These are phyloP conservation scores for Chara braunii DNA, from an alignment of 139 green algal species.

Conservation along the genomic window DNA sequence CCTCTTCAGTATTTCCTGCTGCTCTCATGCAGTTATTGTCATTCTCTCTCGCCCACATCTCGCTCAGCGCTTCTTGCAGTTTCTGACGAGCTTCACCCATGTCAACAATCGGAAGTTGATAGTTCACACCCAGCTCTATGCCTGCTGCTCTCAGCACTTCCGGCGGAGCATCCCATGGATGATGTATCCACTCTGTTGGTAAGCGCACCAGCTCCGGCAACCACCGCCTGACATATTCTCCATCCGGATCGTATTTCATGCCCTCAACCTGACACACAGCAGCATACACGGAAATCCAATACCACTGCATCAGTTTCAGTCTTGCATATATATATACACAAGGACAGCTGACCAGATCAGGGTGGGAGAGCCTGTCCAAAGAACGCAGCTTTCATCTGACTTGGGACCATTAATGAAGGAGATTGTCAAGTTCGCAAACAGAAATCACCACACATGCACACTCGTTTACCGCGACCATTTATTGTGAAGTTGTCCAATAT, in stretches of 20 bases:
- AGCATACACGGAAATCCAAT: neutral
- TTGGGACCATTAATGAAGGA: no score
- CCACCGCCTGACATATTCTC: conserved; percentile 81
- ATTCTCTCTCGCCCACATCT: conserved; percentile 37
- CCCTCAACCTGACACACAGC: conserved; percentile 8
- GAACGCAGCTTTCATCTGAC: no score
- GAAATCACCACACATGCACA: no score
- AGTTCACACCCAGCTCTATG: conserved; percentile 39
- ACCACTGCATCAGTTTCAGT: neutral
- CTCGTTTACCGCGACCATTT: no score
- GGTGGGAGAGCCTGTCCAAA: no score
- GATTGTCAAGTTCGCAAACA: no score
- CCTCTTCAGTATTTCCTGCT: no score
- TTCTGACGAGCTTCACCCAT: conserved; percentile 10
- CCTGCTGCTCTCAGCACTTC: conserved; percentile 26
- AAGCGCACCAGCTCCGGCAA: conserved; percentile 60
- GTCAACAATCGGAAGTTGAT: conserved; percentile 34
- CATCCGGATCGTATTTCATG: conserved; percentile 63
- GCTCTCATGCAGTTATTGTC: no score
- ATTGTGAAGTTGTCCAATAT: no score
- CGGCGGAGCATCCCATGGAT: conserved; percentile 41
- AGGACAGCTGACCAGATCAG: no score
- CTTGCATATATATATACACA: neutral
- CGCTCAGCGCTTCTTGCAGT: conserved; percentile 13
- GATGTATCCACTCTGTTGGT: conserved; percentile 62